Evolutionary conservation across 345 rosid species (phyloP), one percentile per base, ranked within the genome.

Genomic region (Brassica cretica): DNA sequence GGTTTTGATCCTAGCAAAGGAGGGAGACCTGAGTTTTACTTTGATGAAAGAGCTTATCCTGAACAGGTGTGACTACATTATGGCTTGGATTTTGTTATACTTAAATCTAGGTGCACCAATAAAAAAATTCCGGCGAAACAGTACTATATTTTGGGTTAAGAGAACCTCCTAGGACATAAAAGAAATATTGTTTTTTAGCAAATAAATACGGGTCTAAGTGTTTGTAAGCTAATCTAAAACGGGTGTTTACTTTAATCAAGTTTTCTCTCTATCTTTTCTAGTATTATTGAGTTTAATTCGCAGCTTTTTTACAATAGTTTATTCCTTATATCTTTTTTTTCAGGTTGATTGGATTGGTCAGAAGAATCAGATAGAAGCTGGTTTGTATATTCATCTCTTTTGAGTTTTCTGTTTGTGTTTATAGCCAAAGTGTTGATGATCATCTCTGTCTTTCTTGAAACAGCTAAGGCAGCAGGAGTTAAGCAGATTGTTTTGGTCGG

Each of bases 11-110:
- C 98, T 14, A 29, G 87, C 66, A 73, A 87, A 86, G 98, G 93
- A 64, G 94, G 85, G 37, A 85, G 97, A 83, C 99, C 99, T 7
- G 97, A 93, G 85, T 93, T 93, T 77, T 93, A 82, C 84, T 95
- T 80, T 75, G 98, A 95, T 75, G 98, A 95, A 37, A 97, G 97
- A 66, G 88, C 91, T 67, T 89, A 84, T 87, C 98, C 99, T 29
- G 99, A 95, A 78, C 98, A 95, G 84, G 99, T 92, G 99, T 92
- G 62, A 75, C 41, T 12, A 49, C 41, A 3, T 37, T 37, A 37
- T 37, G 3, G 11, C 9, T 37, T 37, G 11, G 44, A 2, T 37
- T 37, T 37, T 37, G 44, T 37, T 37, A 33, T 33, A 5, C 8
- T 33, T 33, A 33, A 27, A 27, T 27, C 30, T 27, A 3, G 30